A percentile compares a stretch with the other conserved stretches of the same genome.
These are phyloP conservation scores for Suhomyces kunorum DNA, from an alignment of 1,139 yeast species.

Conservation along the genomic window DNA sequence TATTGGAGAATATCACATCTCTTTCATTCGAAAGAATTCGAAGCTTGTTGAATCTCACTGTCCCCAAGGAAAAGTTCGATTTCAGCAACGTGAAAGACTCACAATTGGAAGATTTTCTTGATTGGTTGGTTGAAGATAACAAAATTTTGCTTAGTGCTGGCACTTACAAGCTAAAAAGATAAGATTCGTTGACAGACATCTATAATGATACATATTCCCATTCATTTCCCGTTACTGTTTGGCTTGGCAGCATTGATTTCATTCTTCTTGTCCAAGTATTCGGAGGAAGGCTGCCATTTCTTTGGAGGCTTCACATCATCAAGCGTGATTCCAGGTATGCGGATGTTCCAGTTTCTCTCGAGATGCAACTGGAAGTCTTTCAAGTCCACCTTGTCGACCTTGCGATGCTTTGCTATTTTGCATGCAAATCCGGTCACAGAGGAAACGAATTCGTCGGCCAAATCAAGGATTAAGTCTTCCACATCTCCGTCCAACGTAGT, in stretches of 20 bases:
- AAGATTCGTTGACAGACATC: neutral
- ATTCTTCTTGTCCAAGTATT: conserved; percentile 42
- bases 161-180: conserved; percentile 17
- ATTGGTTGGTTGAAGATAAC: conserved; percentile 20
- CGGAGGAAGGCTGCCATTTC: conserved; percentile 73
- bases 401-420: conserved; percentile 89
- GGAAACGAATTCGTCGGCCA: conserved; percentile 93
- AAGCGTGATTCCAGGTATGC: conserved; percentile 87
- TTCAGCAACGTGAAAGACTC: conserved; percentile 11
- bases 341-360: conserved; percentile 93
- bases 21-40: conserved; percentile 52
- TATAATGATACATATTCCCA: conserved; percentile 1
- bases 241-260: conserved; percentile 13
- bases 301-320: conserved; percentile 88
- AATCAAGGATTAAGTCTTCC: conserved; percentile 82
- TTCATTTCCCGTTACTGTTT: conserved; percentile 9
- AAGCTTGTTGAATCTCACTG: conserved; percentile 52
- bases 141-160: conserved; percentile 20
- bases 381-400: conserved; percentile 81
- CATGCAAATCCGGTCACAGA: conserved; percentile 93
- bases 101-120: conserved; percentile 19
- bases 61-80: conserved; percentile 45
- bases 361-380: conserved; percentile 88
- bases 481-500: conserved; percentile 93
- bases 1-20: conserved; percentile 56